These are phyloP conservation scores for Leccinum barrowsii DNA, from an alignment of 768 basidiomycete genomes.

Conservation along the genomic window DNA sequence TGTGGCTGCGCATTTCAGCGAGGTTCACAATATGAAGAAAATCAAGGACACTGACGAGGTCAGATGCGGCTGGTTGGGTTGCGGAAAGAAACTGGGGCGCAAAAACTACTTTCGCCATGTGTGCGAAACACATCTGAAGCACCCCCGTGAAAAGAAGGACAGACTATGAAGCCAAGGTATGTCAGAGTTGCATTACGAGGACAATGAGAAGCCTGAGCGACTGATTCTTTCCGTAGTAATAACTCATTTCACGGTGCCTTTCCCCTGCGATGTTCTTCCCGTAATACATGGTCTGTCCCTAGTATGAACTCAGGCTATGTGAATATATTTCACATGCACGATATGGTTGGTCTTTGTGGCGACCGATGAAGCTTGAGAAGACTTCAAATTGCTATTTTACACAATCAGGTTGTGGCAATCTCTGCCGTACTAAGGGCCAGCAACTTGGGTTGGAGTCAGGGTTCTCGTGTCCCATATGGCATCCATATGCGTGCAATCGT, in stretches of 20 bases:
- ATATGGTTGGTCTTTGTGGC: not conserved
- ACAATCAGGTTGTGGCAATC: no score
- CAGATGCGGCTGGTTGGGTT: not conserved
- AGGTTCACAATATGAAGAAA: not conserved
- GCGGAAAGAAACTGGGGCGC: fast-evolving
- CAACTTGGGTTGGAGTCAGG: no score
- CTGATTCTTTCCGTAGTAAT: not conserved
- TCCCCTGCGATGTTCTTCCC: not conserved
- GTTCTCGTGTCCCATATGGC: no score
- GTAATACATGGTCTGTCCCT: not conserved
- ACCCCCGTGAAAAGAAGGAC: not conserved
- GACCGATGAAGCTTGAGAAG: no score
- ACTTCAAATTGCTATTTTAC: no score
- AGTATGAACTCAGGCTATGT: not conserved
- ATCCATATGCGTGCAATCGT: no score
- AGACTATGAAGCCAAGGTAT: not conserved
- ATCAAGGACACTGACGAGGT: fast-evolving
- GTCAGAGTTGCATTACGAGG: not conserved
- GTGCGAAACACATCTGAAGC: not conserved
- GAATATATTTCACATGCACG: not conserved
- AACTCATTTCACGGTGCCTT: not conserved
- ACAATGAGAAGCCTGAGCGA: not conserved
- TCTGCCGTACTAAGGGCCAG: no score
- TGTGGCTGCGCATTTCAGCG: not conserved
- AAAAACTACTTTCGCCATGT: conserved; percentile 10